These are phyloP conservation scores for Anthracocystis panici-leucophaei DNA, from an alignment of 1,284 basidiomycete species.

Conservation along the genomic window DNA sequence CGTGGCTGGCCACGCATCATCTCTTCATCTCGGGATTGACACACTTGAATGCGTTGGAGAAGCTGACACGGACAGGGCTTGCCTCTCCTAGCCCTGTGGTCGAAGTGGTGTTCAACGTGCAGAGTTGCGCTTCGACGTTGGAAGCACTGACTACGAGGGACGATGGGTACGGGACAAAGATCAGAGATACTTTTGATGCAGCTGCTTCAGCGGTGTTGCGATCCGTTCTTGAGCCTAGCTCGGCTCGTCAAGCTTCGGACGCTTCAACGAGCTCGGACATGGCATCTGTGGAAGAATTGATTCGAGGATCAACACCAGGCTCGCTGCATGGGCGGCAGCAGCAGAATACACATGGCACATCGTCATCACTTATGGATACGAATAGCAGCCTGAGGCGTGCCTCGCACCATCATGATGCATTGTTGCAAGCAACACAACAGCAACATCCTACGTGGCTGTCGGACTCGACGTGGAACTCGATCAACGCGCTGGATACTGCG, in stretches of 20 bases:
- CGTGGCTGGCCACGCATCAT: conserved; percentile 47
- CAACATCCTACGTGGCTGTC: conserved; percentile 49
- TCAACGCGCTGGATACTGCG: conserved; percentile 34
- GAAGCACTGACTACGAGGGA: conserved; percentile 44
- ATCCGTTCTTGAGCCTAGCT: conserved; percentile 26
- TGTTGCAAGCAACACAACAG: conserved; percentile 23
- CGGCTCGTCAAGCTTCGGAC: neutral
- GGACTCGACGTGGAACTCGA: conserved; percentile 48
- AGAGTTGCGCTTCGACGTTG: conserved; percentile 49
- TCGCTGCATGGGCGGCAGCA: conserved; percentile 3
- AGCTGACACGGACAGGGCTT: conserved; percentile 31
- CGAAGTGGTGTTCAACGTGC: conserved; percentile 51
- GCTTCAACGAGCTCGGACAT: conserved; percentile 3
- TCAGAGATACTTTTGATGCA: conserved; percentile 49
- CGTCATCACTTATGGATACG: neutral
- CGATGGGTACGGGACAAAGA: conserved; percentile 33
- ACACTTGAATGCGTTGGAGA: conserved; percentile 49
- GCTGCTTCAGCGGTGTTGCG: conserved; percentile 39
- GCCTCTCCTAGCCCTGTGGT: conserved; percentile 33
- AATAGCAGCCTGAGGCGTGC: conserved; percentile 2
- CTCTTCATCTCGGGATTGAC: conserved; percentile 52
- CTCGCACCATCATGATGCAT: conserved; percentile 23
- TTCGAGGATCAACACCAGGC: conserved; percentile 8
- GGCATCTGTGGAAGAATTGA: conserved; percentile 22
- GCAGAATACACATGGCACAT: neutral